phyloP scores from a whole-genome alignment of 1,284 basidiomycete species.

The Austropuccinia psidii region DNA sequence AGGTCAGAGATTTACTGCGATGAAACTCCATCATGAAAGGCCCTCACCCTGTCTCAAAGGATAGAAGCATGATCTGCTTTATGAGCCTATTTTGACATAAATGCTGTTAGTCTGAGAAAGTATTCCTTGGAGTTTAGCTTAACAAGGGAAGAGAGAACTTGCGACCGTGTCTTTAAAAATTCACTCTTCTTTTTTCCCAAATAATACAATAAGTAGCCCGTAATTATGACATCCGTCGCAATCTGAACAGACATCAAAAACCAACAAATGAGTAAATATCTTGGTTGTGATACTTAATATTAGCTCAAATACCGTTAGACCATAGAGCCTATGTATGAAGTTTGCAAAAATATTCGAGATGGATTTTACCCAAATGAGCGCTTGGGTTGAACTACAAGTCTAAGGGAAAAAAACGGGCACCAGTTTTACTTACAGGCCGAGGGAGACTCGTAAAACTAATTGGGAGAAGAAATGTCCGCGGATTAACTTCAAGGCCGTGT shows the following conservation, averaged over 20 bases:
- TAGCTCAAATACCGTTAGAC: conserved; percentile 1
- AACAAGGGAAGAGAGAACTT: neutral
- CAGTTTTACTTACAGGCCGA: conserved; percentile 8
- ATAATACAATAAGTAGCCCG: conserved; percentile 21
- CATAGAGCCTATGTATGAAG: conserved; percentile 10
- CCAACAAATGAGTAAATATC: too few relatives aligned
- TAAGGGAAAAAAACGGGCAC: neutral
- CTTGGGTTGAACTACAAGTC: too few relatives aligned
- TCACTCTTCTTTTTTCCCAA: conserved; percentile 8
- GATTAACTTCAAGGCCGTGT: neutral
- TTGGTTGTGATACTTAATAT: too few relatives aligned
- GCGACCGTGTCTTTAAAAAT: conserved; percentile 21
- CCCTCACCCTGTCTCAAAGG: conserved; percentile 15
- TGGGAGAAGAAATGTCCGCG: conserved; percentile 2
- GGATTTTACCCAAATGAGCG: neutral
- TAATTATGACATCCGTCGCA: conserved; percentile 15
- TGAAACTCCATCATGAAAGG: neutral
- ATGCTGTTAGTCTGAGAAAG: neutral
- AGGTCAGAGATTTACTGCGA: neutral
- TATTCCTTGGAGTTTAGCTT: neutral
- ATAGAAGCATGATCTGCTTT: conserved; percentile 22
- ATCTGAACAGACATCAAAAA: too few relatives aligned
- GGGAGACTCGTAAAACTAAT: neutral
- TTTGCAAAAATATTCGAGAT: neutral
- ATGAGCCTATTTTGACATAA: neutral